Percentiles rank a stretch among this genome's conserved stretches.
Conservation (phyloP, 2,329 filamentous ascomycete species). For the Aaosphaeria pasadenensis region DNA sequence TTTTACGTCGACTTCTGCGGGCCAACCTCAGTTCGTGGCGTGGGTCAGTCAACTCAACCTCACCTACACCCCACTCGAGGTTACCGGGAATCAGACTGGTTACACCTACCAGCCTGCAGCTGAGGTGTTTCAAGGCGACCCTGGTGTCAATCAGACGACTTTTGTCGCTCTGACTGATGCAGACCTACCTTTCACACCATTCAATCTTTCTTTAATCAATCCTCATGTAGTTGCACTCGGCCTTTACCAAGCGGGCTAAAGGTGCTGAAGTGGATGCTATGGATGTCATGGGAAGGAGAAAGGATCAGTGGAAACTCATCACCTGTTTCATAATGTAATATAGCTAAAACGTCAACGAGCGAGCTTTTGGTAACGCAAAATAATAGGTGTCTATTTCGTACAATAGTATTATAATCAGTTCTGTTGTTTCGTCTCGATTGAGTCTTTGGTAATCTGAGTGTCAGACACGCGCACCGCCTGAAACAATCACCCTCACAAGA, state of each 20-base stretch:
- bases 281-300: no score
- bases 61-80: slow-evolving; percentile 56
- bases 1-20: slow-evolving; percentile 60
- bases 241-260: slow-evolving; percentile 74
- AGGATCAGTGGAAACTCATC: no score
- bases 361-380: no score
- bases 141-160: slow-evolving; percentile 72
- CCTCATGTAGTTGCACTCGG: slow-evolving; percentile 72
- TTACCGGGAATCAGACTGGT: slow-evolving; percentile 61
- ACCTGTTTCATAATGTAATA: no score
- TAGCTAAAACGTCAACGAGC: no score
- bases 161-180: slow-evolving; percentile 73
- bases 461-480: no score
- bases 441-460: no score
- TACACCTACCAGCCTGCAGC: slow-evolving; percentile 71
- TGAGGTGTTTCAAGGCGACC: slow-evolving; percentile 65
- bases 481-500: no score
- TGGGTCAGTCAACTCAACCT: slow-evolving; percentile 72
- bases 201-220: slow-evolving; percentile 72
- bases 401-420: no score
- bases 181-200: slow-evolving; percentile 68
- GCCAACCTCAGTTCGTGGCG: slow-evolving; percentile 62
- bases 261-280: no score
- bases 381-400: no score
- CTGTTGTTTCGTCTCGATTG: no score